Base-by-base conservation (phyloP, 495 filamentous ascomycete species). In the Penicillium diatomitis region DNA sequence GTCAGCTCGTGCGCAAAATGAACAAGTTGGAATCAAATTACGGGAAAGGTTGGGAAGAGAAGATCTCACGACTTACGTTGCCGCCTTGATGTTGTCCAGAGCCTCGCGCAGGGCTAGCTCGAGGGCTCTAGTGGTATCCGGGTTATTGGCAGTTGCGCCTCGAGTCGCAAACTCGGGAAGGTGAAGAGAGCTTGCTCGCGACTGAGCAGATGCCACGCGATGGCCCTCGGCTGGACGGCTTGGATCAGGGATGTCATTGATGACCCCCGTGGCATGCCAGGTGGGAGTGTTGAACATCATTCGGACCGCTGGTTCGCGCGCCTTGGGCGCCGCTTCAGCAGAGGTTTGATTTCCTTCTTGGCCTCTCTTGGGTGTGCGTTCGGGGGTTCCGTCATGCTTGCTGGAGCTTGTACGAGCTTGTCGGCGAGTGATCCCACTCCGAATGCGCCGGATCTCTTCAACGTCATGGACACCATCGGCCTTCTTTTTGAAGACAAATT, bases 401-500 rank as follows among this genome's bases (percentile, higher is more conserved):
- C 73, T 66, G 3, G 78, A 68, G 6, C 77, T 80, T 42, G 77
- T 81, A 51, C 81, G 78, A 3, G 86, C 79, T 64, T 90, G 85
- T 50, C 89, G 74, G 38, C 90, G 79, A 38, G 90, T 96, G 68
- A 96, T 90, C 32, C 79, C 78, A 38, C 85, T 83, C 48, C 90
- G 79, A 53, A 92, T 72, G 62, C 83, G 85, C 57, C 80, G 75
- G 61, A 96, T 96, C 65, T 86, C 86, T 5, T 89, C 86, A 32
- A 95, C 85, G 69, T 94, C 76, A 66, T 96, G 90, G 38, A 94
- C 59, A 6, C 88, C 89, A 66, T 96, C 90, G 3, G 88, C 77
- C 60, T 95, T 95, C 67, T 87, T 90, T 55, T 85, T 82, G 61
- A 86, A 87, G 52, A 95, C 85, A 62, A 90, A 95, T 33, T 92